Evolutionary conservation across 225 moss, liverwort and hornwort species (phyloP), one percentile per base, ranked within the genome.

Genomic region (Antitrichia curtipendula): DNA sequence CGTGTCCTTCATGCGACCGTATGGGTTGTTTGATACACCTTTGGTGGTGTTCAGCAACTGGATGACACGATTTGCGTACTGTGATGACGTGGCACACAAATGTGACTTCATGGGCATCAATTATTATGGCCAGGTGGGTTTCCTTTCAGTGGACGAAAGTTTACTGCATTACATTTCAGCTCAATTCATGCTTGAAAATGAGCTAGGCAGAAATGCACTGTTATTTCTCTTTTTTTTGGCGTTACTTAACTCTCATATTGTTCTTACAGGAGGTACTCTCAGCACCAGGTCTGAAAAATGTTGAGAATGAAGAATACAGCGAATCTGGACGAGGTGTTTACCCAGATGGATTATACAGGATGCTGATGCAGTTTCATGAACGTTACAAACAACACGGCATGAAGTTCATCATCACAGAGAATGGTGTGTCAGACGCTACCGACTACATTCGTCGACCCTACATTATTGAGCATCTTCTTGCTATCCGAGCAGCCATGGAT

Each of bases 271-370:
- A 99, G 86, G 91, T 99, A 20, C 50, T 99, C 34, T 93, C 95
- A 84, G 95, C 96, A 83, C 97, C 99, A 62, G 99, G 99, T 71
- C 90, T 99, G 87, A 99, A 99, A 90, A 94, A 93, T 62, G 95
- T 95, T 20, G 90, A 95, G 88, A 90, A 86, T 57, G 97, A 97
- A 38, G 99, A 99, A 82, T 99, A 91, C 86, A 99, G 99, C 82
- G 99, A 99, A 92, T 97, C 99, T 78, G 99, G 99, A 78, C 95
- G 99, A 56, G 99, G 97, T 82, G 95, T 99, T 18, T 99, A 99
- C 87, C 99, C 99, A 58, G 99, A 99, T 93, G 99, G 99, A 62
- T 89, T 99, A 56, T 99, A 95, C 81, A 95, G 99, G 70, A 77
- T 96, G 93, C 86, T 99, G 45, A 85, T 93, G 45, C 81, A 91